Conservation (phyloP, 305 asterid species). For the Salvia sclarea region DNA sequence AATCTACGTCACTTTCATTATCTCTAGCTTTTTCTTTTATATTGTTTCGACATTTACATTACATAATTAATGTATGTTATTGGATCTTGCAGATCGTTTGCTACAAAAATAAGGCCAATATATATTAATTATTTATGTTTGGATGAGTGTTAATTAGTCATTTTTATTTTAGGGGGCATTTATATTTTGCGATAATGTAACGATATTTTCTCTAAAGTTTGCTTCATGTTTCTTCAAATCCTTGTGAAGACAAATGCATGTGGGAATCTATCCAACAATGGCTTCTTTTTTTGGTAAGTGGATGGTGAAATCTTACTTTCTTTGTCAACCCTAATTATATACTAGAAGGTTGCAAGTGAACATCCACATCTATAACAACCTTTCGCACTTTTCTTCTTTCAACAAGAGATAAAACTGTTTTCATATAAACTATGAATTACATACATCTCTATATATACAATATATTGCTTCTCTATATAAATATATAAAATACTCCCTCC, state of each 20-base stretch:
- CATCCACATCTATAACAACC: background rate
- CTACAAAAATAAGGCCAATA: background rate
- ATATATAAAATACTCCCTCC: no score
- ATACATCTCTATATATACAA: no score
- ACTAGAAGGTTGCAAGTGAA: background rate
- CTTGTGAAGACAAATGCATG: background rate
- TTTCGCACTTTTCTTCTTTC: background rate
- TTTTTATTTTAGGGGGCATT: background rate
- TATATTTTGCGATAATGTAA: background rate
- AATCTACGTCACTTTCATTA: conserved; percentile 21
- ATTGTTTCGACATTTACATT: background rate
- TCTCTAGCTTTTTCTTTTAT: background rate
- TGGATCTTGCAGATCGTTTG: background rate
- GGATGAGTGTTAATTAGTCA: background rate
- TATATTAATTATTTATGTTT: background rate
- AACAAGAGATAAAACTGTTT: no score
- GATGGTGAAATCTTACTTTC: background rate
- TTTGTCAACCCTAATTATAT: background rate
- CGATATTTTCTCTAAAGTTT: background rate
- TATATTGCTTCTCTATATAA: no score
- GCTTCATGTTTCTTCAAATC: background rate
- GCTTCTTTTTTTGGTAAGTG: background rate
- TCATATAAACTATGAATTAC: no score
- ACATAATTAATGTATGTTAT: background rate
- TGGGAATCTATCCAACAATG: background rate